A percentile compares a stretch with the other conserved stretches of the same genome.
These are phyloP conservation scores for Iberis amara DNA, from an alignment of 441 rosid genomes.

Conservation along the genomic window DNA sequence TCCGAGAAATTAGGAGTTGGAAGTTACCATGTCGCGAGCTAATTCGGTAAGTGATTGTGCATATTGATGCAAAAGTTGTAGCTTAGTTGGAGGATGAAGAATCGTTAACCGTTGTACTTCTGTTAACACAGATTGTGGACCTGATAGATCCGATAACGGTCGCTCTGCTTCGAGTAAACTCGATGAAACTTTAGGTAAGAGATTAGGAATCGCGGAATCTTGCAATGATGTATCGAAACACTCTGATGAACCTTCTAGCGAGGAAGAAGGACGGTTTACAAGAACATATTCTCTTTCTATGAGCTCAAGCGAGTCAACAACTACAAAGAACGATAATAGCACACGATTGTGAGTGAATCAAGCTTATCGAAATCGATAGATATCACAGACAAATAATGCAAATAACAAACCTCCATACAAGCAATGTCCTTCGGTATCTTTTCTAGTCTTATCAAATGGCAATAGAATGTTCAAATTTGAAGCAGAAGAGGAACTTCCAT, in stretches of 20 bases:
- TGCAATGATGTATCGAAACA: constrained; percentile 51
- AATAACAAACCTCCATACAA: constrained; percentile 41
- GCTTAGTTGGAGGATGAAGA: constrained; percentile 54
- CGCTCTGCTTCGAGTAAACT: constrained; percentile 32
- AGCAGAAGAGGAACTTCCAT: constrained; percentile 33
- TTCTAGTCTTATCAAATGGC: constrained; percentile 36
- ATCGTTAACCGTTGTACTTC: constrained; percentile 47
- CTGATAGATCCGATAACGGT: constrained; percentile 33
- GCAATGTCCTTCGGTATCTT: constrained; percentile 35
- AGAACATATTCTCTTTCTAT: constrained; percentile 77
- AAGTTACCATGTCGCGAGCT: constrained; percentile 54
- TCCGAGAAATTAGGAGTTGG: constrained; percentile 7
- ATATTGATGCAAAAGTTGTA: constrained; percentile 50
- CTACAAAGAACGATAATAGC: constrained; percentile 30
- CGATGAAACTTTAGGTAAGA: constrained; percentile 33
- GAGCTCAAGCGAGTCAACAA: constrained; percentile 56
- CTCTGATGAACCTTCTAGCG: constrained; percentile 49
- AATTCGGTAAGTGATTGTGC: constrained; percentile 47
- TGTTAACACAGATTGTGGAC: constrained; percentile 32
- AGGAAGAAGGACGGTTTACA: constrained; percentile 49
- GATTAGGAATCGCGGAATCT: constrained; percentile 35
- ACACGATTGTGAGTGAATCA: constrained; percentile 16
- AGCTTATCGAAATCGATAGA: constrained; percentile 1
- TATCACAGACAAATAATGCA: background rate
- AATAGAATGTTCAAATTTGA: constrained; percentile 28